A percentile compares a stretch with the other conserved stretches of the same genome.
Evolutionary conservation across 768 basidiomycete genomes (phyloP).

Genomic region (Fomitopsis serialis): DNA sequence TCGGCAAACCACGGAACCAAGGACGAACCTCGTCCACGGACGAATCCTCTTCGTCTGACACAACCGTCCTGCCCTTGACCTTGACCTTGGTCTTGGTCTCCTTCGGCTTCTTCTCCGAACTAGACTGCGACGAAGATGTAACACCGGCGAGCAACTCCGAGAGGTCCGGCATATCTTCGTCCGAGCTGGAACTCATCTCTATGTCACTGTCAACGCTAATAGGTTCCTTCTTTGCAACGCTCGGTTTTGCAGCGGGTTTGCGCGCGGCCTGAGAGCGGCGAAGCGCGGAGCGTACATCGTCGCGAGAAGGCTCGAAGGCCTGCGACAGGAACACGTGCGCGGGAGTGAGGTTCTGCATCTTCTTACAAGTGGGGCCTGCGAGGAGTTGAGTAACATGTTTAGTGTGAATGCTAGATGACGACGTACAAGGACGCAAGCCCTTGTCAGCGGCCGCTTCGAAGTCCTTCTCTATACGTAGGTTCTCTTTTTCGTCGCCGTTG

Average conservation of each 20-base stretch:
- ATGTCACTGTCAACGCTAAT: neutral
- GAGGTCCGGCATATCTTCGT: slow-evolving; percentile 51
- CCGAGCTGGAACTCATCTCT: slow-evolving; percentile 17
- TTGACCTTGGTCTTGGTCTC: neutral
- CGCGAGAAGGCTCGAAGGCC: slow-evolving; percentile 65
- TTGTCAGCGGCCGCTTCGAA: slow-evolving; percentile 53
- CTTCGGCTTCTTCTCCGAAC: neutral
- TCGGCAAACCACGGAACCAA: no score
- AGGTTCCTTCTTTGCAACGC: slow-evolving; percentile 5
- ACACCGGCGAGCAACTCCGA: slow-evolving; percentile 28
- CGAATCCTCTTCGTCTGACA: slow-evolving; percentile 6
- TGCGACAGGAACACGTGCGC: slow-evolving; percentile 51
- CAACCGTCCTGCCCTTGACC: slow-evolving; percentile 3
- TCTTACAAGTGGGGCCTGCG: slow-evolving; percentile 63
- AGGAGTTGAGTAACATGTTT: neutral
- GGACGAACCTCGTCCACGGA: neutral
- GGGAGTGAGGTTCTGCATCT: slow-evolving; percentile 49
- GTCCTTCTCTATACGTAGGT: slow-evolving; percentile 46
- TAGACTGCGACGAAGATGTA: neutral
- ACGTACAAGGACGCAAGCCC: slow-evolving; percentile 54
- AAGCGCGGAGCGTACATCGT: slow-evolving; percentile 43
- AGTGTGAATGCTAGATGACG: neutral
- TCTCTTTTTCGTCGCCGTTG: slow-evolving; percentile 49
- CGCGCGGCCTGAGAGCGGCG: slow-evolving; percentile 27
- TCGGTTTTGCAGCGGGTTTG: slow-evolving; percentile 13